Percentiles rank a stretch among this genome's conserved stretches.
These are phyloP conservation scores for Thyridium curvatum DNA, from an alignment of 2,329 filamentous ascomycete genomes.

Conservation along the genomic window DNA sequence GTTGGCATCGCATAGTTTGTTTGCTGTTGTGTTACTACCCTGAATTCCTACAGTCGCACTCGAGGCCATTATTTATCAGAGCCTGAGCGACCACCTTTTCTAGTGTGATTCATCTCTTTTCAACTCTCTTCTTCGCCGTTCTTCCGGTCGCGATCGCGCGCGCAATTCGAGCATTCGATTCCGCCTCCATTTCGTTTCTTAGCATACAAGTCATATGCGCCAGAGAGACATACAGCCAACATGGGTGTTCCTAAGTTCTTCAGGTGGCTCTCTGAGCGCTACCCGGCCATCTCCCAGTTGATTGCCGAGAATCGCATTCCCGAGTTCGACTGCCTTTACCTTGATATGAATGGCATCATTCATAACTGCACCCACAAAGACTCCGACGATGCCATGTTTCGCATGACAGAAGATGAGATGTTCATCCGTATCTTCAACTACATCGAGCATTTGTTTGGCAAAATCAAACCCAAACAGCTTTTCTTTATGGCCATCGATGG, in stretches of 20 bases:
- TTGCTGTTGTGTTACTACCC: no score
- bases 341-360: conserved; percentile 99
- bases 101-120: no score
- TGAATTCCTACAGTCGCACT: no score
- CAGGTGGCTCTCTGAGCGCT: conserved; percentile 98
- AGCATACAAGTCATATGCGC: no score
- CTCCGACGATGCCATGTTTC: conserved; percentile 83
- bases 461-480: conserved; percentile 96
- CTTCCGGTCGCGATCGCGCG: no score
- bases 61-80: no score
- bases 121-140: no score
- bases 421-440: conserved; percentile 99
- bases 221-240: neutral
- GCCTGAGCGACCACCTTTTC: no score
- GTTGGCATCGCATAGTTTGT: no score
- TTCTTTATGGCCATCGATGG: conserved; percentile 99
- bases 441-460: conserved; percentile 96
- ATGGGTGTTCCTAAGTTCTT: conserved; percentile 78
- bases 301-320: conserved; percentile 98
- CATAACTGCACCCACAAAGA: conserved; percentile 99
- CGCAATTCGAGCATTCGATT: no score
- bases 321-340: conserved; percentile 96
- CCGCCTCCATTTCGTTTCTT: no score
- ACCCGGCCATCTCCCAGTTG: conserved; percentile 95
- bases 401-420: conserved; percentile 97